Base-by-base conservation (phyloP, 129 eudicot genomes). In the Centaurea solstitialis region DNA sequence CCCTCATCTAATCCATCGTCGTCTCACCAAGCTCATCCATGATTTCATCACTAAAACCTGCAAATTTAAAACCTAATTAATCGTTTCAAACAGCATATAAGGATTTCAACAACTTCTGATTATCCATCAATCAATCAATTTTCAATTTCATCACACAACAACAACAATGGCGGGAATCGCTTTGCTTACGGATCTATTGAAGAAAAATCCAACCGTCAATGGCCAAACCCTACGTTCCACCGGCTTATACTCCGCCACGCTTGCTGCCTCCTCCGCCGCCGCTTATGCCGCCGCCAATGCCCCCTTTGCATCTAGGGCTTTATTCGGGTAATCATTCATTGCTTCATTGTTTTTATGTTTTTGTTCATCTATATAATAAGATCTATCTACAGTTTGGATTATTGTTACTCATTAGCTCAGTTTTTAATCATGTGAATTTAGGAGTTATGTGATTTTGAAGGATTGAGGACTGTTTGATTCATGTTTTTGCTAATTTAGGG, bases 101-200 rank as follows among this genome's bases (percentile, higher is more conserved):
- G 43, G 30, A 66, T 40, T 6, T 72, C 73, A 40, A 22, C 68
- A 40, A 24, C 39, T 35, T 12, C 1, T 8, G 28, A 50, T 70
- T 6, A 45, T 5, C 30, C 38, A 40, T 65, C 20, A 37, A 21
- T 41, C 37, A 20, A 8, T 26, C 30, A 2, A 2, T 26, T 6
- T 11, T n/a, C n/a, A n/a, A n/a, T n/a, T 61, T 11, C 18, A 67
- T 62, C 28, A 40, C 3, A 24, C 68, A 24, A 67, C 26, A 81
- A 24, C 68, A 24, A 67, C 26, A 81, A 93, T 93, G 97, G 90
- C 97, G 81, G 93, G 91, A 43, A 87, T 91, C 45, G 93, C 88
- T 41, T 50, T 91, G 62, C 69, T 87, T 9, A 43, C 86, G 64
- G 98, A 93, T 89, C 86, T 91, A 74, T 17, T 88, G 68, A 86